A percentile compares a stretch with the other conserved stretches of the same genome.
These are phyloP conservation scores for Volutella citrinella DNA, from an alignment of 2,329 filamentous ascomycete species.

Conservation along the genomic window DNA sequence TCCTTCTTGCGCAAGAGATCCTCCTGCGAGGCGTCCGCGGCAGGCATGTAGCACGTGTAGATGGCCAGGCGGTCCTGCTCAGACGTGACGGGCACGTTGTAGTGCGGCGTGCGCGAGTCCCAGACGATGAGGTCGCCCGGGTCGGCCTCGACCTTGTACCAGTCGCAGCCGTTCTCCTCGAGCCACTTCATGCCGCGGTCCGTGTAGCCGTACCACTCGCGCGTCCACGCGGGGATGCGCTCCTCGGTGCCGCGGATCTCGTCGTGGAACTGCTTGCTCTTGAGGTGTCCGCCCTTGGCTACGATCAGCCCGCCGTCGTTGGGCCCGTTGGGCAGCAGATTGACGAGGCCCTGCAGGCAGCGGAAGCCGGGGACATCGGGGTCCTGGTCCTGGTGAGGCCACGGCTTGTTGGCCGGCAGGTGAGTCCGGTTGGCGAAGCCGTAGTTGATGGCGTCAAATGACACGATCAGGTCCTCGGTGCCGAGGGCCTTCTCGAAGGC, in stretches of 20 bases:
- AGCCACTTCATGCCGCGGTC: constrained; percentile 37
- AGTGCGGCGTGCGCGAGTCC: constrained; percentile 39
- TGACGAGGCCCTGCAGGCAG: constrained; percentile 50
- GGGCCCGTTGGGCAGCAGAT: constrained; percentile 34
- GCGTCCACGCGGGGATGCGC: constrained; percentile 35
- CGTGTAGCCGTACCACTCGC: constrained; percentile 31
- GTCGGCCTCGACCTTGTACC: constrained; percentile 38
- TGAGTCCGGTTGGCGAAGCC: constrained; percentile 40
- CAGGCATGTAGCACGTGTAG: constrained; percentile 26
- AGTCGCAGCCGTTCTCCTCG: constrained; percentile 27
- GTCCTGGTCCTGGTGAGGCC: constrained; percentile 23
- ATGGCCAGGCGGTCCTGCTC: constrained; percentile 36
- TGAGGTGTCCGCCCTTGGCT: constrained; percentile 16
- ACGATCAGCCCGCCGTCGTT: constrained; percentile 35
- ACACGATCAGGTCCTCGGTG: constrained; percentile 45
- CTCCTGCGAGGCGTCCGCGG: constrained; percentile 23
- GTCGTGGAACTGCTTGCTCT: constrained; percentile 32
- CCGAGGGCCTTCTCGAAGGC: constrained; percentile 45
- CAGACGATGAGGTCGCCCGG: constrained; percentile 42
- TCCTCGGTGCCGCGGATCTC: constrained; percentile 31
- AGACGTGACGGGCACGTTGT: constrained; percentile 35
- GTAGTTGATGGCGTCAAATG: constrained; percentile 38
- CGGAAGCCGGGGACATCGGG: constrained; percentile 38
- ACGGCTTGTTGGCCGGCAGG: constrained; percentile 18
- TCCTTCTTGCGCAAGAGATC: constrained; percentile 39